Evolutionary conservation across 2,329 filamentous ascomycete species (phyloP), one percentile per base, ranked within the genome.

Genomic region (Eutypa lata): DNA sequence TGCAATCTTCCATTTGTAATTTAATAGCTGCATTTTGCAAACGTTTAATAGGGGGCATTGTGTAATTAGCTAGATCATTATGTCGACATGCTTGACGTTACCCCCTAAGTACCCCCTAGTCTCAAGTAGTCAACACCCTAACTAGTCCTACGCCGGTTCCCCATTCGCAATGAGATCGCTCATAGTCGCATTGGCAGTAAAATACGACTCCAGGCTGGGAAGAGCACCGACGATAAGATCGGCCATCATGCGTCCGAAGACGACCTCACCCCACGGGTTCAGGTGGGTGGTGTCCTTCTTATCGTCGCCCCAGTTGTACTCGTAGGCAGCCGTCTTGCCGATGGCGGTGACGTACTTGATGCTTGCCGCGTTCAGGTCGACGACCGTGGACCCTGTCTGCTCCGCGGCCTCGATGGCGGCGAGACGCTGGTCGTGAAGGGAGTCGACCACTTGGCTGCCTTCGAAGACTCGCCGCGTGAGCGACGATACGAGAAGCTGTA

Each of bases 191-290:
- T 72, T 67, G 2, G 62, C 55, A 6, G 47, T 46, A 13, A 73
- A 58, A 51, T 61, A 70, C 4, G 35, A 10, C 1, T 51, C 49
- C 18, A 73, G 51, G 1, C 59, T 60, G 0, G 57, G 48, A 10
- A 59, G 49, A 42, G 59, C 65, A 42, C 58, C 56, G 13, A 77
- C 56, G 21, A 79, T 59, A 3, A 86, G 65, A 53, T 82, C 78
- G 2, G 76, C 77, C 19, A 85, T 78, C 63, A 86, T 72, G 37
- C 80, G 74, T 0, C 80, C 77, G 67, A 86, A 86, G 0, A 86
- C 79, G 1, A 75, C 68, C 26, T 73, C 75, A 0, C 83, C 83
- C 53, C 72, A 69, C 2, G 64, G 61, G 61, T 83, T 85, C 28
- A 86, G 59, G 67, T 87, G 83, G 2, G 82, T 86, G 46, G 70